Base-by-base conservation (phyloP, 495 filamentous ascomycete species). In the Aspergillus coremiiformis region DNA sequence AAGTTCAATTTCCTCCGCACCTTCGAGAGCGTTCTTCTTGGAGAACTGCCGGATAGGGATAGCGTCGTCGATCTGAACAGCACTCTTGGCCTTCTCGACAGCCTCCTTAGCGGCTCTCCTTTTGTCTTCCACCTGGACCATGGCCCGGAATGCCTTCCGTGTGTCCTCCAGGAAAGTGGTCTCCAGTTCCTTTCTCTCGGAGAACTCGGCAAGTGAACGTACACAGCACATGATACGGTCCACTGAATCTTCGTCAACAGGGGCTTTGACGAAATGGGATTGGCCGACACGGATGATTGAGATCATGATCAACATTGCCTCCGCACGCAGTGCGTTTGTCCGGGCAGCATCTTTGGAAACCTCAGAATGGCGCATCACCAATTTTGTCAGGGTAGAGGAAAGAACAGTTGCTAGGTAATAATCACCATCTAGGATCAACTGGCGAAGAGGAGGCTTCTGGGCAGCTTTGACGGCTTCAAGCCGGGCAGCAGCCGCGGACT, bases 271-370 rank as follows among this genome's bases (percentile, higher is more conserved):
- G 52, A 99, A 99, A 59, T 93, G 88, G 7, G 90, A 96, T 70
- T 99, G 94, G 11, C 94, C 94, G 52, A 95, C 94, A 54, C 94
- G 89, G 56, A 96, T 87, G 61, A 99, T 93, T 17, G 91, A 96
- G 57, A 97, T 96, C 90, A 98, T 96, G 65, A 97, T 97, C 39
- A 97, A 78, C 94, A 97, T 99, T 24, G 94, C 94, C 70, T 99
- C 94, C 3, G 93, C 93, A 21, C 89, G 85, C 4, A 99, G 80
- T 29, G 92, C 91, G 62, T 97, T 97, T 12, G 91, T 97, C 17
- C 94, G 86, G 26, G 87, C 86, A 22, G 73, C 69, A 58, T 97
- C 93, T 20, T 87, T 76, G 15, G 91, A 95, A 53, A 96, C 90
- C 68, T 97, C 91, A 4, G 90, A 86, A 66, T 99, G 91, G 33